Percentiles rank a stretch among this genome's conserved stretches.
These are phyloP conservation scores for Epichloe glyceriae DNA, from an alignment of 2,329 filamentous ascomycete species.

Conservation along the genomic window DNA sequence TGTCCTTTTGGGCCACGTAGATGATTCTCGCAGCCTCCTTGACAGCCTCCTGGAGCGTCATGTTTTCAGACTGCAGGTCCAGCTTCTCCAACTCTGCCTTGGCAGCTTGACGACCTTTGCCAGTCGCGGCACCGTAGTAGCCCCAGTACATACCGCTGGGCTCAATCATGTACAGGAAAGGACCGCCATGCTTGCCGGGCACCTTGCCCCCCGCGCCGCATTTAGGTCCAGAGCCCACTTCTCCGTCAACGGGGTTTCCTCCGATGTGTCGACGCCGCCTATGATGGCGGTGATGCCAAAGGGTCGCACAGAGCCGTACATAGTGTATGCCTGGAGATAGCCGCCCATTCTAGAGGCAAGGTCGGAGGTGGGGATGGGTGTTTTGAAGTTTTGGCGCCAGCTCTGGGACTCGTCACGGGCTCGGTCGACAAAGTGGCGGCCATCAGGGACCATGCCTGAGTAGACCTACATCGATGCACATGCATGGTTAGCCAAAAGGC, in stretches of 20 bases:
- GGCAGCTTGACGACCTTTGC: constrained; percentile 90
- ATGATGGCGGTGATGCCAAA: constrained; percentile 95
- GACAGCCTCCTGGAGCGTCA: constrained; percentile 75
- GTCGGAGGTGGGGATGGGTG: constrained; percentile 76
- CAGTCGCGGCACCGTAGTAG: constrained; percentile 94
- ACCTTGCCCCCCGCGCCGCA: constrained; percentile 76
- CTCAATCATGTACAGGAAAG: constrained; percentile 97
- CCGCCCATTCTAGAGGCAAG: constrained; percentile 88
- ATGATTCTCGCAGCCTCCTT: constrained; percentile 97
- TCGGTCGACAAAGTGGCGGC: constrained; percentile 85
- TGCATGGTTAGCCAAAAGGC: not conserved
- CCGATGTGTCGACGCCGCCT: constrained; percentile 84
- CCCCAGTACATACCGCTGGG: constrained; percentile 96
- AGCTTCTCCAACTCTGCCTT: constrained; percentile 99
- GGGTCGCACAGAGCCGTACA: constrained; percentile 91
- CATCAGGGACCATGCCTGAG: constrained; percentile 88
- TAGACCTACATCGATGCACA: constrained; percentile 53
- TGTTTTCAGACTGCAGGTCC: constrained; percentile 62
- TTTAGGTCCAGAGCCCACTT: constrained; percentile 71
- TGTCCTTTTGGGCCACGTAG: constrained; percentile 94
- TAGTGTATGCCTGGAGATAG: constrained; percentile 93
- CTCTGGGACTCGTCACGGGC: constrained; percentile 84
- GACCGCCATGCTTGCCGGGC: constrained; percentile 65
- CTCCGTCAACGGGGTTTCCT: constrained; percentile 77
- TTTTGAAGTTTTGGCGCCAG: constrained; percentile 92